A percentile compares a stretch with the other conserved stretches of the same genome.
These are phyloP conservation scores for Paspalum notatum DNA, from an alignment of 176 grass and related monocot species.

Conservation along the genomic window DNA sequence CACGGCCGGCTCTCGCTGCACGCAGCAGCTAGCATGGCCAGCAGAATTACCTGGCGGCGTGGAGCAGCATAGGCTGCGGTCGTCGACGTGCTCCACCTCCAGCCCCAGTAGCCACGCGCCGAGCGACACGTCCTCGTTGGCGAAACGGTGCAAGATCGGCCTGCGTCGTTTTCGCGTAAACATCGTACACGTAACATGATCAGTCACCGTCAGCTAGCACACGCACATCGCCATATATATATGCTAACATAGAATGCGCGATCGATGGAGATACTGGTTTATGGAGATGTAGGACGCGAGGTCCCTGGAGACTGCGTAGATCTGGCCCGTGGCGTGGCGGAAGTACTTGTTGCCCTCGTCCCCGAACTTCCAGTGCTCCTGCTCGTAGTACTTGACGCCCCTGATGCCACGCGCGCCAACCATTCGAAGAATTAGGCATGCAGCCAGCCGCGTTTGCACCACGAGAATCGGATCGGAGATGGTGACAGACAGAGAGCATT, in stretches of 20 bases:
- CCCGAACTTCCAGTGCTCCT: constrained; percentile 87
- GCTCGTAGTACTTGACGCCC: constrained; percentile 77
- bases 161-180: constrained; percentile 24
- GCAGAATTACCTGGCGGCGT: constrained; percentile 54
- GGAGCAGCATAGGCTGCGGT: constrained; percentile 81
- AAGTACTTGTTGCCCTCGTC: constrained; percentile 85
- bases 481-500: too few relatives aligned
- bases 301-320: constrained; percentile 82
- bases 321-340: constrained; percentile 75
- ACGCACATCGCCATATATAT: background rate
- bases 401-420: background rate
- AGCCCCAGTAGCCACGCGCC: constrained; percentile 84
- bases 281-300: constrained; percentile 80
- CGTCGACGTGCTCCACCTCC: constrained; percentile 84
- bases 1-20: too few relatives aligned
- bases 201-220: background rate
- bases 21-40: too few relatives aligned
- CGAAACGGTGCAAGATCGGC: constrained; percentile 79
- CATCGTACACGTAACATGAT: background rate
- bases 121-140: constrained; percentile 86
- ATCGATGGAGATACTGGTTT: constrained; percentile 50
- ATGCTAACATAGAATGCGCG: background rate
- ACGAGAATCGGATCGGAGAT: too few relatives aligned
- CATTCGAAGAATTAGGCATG: background rate
- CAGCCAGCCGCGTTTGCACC: too few relatives aligned